Base-by-base conservation (phyloP, 2,329 filamentous ascomycete species). In the Trichophaea hybrida region DNA sequence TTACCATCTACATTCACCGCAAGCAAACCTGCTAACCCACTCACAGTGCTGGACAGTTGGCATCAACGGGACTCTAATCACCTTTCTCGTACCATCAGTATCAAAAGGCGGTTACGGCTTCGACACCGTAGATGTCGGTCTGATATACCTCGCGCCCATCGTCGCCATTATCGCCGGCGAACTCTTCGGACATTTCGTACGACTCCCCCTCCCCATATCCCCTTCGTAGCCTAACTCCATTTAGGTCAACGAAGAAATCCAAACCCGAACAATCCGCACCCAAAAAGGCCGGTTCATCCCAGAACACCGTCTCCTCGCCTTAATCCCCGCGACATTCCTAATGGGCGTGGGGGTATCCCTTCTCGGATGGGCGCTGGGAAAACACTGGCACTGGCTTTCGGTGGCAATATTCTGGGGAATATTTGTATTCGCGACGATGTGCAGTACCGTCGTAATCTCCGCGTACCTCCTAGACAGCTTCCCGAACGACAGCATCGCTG, bases 81-180 rank as follows among this genome's bases (percentile, higher is more conserved):
- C 80, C 17, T 76, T 80, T 59, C 70, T 80, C 17, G 53, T 55
- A 13, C 60, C 62, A 2, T 69, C 77, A 2, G 15, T 44, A 7
- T 53, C 50, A 35, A 53, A 53, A 37, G 80, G 80, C 66, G 72
- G 73, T 8, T 79, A 80, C 66, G 75, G 73, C 0, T 53, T 50
- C 32, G 51, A 33, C 44, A 57, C 49, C 7, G 50, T 62, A 52
- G 48, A 57, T 5, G 55, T 65, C 68, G 72, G 75, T 0, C 75
- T 73, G 63, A 79, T 82, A 67, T 81, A 82, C 70, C 81, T 82
- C 68, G 77, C 78, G 0, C 77, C 77, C 2, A 73, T 82, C 32
- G 74, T 80, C 1, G 79, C 75, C 2, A 75, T 76, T 2, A 67
- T 79, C 12, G 69, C 82, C 0, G 80, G 79, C 32, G 78, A 80